Base-by-base conservation (phyloP, 768 basidiomycete species). In the Crepidotus variabilis region DNA sequence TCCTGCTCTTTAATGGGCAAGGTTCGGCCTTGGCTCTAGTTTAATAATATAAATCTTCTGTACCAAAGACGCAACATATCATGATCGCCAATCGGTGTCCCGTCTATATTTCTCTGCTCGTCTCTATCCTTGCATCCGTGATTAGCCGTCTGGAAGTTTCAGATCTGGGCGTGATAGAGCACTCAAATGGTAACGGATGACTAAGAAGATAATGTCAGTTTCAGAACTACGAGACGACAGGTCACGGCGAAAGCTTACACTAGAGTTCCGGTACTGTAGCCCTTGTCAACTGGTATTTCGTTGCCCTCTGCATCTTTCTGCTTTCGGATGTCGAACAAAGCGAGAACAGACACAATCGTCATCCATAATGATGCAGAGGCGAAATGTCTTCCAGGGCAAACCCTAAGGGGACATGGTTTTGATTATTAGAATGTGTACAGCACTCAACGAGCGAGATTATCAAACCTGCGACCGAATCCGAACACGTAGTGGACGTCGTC, bases 311-410 rank as follows among this genome's bases (percentile, higher is more conserved):
- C 58, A 51, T 71, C 69, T 35, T 63, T 65, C 2, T 66, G 62
- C 55, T 65, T 69, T 32, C 52, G 47, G 32, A 73, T 65, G 22
- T 65, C 58, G 64, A 72, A 72, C 9, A 63, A 61, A 6, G 67
- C 61, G 21, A 73, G 58, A 2, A 66, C 58, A 10, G 61, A 57
- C 2, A 65, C 68, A 36, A 69, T 65, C 13, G 64, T 52, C 9
- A 72, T 39, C 65, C 52, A 34, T 23, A 61, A 61, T 11, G 61
- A 62, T 16, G 57, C 56, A 36, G 61, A 61, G 14, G 61, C 60
- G 35, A 65, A 46, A 54, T 65, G 60, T 50, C 58, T 48, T 14
- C 64, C 64, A 28, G 61, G 58, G 45, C 64, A 65, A 18, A 61
- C 60, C 34, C 64, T 65, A 52, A 21, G n/a, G 39, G 45, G 21